Evolutionary conservation across 2,329 filamentous ascomycete genomes (phyloP), one percentile per base, ranked within the genome.

Genomic region (Fusarium miscanthi): DNA sequence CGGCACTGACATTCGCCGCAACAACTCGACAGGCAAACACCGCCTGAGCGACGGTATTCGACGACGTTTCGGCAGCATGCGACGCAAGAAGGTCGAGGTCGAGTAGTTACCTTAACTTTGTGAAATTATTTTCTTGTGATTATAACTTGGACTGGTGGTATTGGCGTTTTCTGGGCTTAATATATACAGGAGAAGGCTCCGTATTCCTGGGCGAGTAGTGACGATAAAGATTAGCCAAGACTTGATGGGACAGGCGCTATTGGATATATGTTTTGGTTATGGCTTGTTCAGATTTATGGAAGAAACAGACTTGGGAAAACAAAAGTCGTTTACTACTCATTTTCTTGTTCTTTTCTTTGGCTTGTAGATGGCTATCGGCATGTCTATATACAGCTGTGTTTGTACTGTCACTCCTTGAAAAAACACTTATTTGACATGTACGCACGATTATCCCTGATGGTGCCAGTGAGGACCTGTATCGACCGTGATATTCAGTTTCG

Each of bases 11-110:
- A 59, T 84, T 13, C 77, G 76, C 21, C 81, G 85, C 38, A 82
- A 82, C 56, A 81, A 82, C 74, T 84, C 82, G 1, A 84, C 84
- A 1, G 83, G 85, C 35, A 84, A 66, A 25, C 70, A 84, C 64
- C 80, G 81, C 35, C 58, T 89, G 12, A 81, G 84, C 17, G 85
- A 88, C 33, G 87, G 86, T 5, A 73, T 90, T 45, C 89, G 86
- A 82, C 82, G 84, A 45, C 84, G 87, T 21, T 84, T 90, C 58
- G 87, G 87, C 31, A 88, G 86, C 74, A 76, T 90, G 58, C 83
- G 86, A 49, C 82, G 82, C 59, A 86, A 83, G 80, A 85, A 82
- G 70, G 75, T 43, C 4, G 70, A 76, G 49, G 72, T 59, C 16
- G 51, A 70, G 48, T 69, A 54, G 56, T 43, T 31, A 9, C 21